Base-by-base conservation (phyloP, 352 stramenopile genomes). In the Hyaloperonospora brassicae region DNA sequence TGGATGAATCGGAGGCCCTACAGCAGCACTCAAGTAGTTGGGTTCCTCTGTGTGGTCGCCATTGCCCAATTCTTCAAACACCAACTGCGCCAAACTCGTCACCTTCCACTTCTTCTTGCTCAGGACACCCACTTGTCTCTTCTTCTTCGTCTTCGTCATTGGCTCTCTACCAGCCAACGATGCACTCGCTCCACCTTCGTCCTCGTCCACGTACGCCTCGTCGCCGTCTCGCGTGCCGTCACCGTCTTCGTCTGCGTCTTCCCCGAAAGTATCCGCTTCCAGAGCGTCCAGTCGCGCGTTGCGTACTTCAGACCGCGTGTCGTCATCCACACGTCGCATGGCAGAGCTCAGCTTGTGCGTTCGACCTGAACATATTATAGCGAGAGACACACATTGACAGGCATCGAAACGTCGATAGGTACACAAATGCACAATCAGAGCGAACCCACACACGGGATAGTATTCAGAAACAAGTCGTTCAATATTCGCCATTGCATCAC, bases 241-340 rank as follows among this genome's bases (percentile, higher is more conserved):
- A 30, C 72, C 73, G 24, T 67, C 75, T 36, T 84, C 78, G 3
- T 76, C 62, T 25, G 53, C 73, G 17, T 89, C 83, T 57, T 86
- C 72, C 12, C 77, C 78, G 46, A 92, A 95, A 64, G 95, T 93
- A 55, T 96, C 86, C 5, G 83, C 86, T 67, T 96, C 87, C 6
- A 96, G 64, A 22, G 87, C 83, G 41, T 96, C 87, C 38, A 96
- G 46, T 4, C 87, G 80, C 34, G 85, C 86, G 45, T 93, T 90
- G 25, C 78, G 86, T 24, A 95, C 87, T 57, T 89, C 69, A 50
- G 68, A 69, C 6, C 84, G 70, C n/a, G 84, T 94, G 49, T 89
- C 80, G 31, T 89, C 78, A 57, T 94, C 84, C 35, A 94, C 84
- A 41, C 66, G 74, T 53, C 73, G 72, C 84, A 94, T 94, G 43